Base-by-base conservation (phyloP, 257 asterid genomes). In the Solanum infundibuliforme region DNA sequence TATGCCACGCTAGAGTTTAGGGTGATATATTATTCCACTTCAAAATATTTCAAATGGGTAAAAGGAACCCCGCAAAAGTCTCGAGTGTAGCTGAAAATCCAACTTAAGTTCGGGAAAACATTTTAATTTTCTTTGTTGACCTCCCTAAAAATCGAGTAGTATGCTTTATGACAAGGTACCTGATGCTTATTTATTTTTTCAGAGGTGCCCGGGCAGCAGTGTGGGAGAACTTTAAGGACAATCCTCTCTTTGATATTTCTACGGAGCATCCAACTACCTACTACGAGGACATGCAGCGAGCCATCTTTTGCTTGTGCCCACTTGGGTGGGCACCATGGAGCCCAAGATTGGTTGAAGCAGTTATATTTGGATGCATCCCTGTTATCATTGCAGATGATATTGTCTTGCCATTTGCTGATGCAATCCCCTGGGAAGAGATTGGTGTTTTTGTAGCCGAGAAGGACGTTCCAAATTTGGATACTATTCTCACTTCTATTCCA, bases 261-360 rank as follows among this genome's bases (percentile, higher is more conserved):
- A 96, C 96, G 0, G 98, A 96, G 84, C 99, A 95, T 91, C 98
- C 98, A 25, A 91, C 94, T 1, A 94, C 98, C 11, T 96, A 96
- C 92, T 95, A 96, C 3, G 98, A 95, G 89, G 99, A 96, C 89
- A 95, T 95, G 98, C 99, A 95, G 89, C 90, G 99, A 48, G 95
- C 98, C 14, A 88, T 95, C 62, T 96, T 96, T 89, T 96, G 99
- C 79, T 89, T 96, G 87, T 96, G 99, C 65, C 99, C 99, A 3
- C 96, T 96, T 32, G 99, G 99, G n/a, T 96, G 99, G 99, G 98
- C 99, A 18, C 99, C 99, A 31, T 96, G 99, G 98, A 95, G 99
- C 86, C 99, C 98, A 14, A 90, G 99, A 77, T 92, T 96, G 65
- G 99, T 96, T 2, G 99, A 96, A 89, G 98, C 99, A 7, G 99